Evolutionary conservation across 352 stramenopile genomes (phyloP).

Genomic region (Pythium sukuiense): DNA sequence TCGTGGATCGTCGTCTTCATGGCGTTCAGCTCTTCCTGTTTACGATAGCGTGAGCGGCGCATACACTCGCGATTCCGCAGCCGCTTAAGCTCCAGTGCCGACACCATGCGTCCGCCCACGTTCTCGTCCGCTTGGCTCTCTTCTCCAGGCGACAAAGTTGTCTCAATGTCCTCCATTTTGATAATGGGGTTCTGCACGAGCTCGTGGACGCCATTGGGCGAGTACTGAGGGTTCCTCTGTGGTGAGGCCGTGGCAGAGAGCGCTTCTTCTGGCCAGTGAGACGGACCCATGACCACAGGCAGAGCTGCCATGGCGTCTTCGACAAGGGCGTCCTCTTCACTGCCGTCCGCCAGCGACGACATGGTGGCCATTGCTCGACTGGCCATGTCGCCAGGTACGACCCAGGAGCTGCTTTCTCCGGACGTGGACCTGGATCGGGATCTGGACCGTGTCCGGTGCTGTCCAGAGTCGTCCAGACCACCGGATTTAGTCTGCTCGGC

Average conservation of each 20-base stretch:
- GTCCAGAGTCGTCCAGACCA: background rate
- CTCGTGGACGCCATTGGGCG: conserved; percentile 19
- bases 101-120: too few relatives aligned
- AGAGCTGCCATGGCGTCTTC: conserved; percentile 7
- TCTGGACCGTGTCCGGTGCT: background rate
- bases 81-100: conserved; percentile 26
- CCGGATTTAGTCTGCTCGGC: background rate
- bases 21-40: conserved; percentile 21
- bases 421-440: conserved; percentile 4
- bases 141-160: background rate
- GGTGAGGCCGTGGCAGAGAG: background rate
- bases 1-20: conserved; percentile 25
- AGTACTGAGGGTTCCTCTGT: conserved; percentile 4
- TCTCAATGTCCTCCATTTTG: conserved; percentile 18
- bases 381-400: conserved; percentile 4
- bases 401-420: background rate
- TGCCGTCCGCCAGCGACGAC: conserved; percentile 2
- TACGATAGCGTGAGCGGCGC: conserved; percentile 17
- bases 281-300: conserved; percentile 2
- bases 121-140: background rate
- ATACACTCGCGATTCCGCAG: conserved; percentile 32
- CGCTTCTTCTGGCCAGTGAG: background rate
- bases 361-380: background rate
- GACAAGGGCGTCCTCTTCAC: conserved; percentile 5
- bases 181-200: background rate